phyloP scores from a whole-genome alignment of 2,329 filamentous ascomycete species.

The Purpureocillium takamizusanense region DNA sequence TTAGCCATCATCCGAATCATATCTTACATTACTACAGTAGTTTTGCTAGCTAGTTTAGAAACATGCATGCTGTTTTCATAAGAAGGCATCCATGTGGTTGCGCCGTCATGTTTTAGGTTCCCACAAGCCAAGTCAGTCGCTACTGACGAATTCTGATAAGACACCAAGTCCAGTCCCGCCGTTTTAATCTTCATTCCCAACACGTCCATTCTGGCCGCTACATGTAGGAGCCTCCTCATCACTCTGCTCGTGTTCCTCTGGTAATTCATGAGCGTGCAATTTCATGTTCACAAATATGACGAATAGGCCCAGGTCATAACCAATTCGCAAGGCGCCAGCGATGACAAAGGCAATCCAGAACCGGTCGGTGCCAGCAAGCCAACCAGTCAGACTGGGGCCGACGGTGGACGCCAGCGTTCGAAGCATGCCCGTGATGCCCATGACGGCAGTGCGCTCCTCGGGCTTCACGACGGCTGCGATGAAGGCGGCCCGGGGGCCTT shows the following conservation, averaged over 20 bases:
- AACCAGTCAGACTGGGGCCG: conserved; percentile 45
- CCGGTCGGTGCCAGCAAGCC: conserved; percentile 38
- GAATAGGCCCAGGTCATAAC: conserved; percentile 51
- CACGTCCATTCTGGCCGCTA: too few species aligned
- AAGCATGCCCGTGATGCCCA: conserved; percentile 57
- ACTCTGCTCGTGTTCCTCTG: neutral
- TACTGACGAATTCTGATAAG: too few species aligned
- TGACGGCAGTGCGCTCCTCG: conserved; percentile 58
- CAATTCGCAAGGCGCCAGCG: conserved; percentile 41
- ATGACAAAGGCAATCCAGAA: conserved; percentile 57
- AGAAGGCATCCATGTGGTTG: too few species aligned
- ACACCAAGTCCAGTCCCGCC: conserved; percentile 1
- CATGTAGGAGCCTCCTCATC: too few species aligned
- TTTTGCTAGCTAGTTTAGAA: too few species aligned
- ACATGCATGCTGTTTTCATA: too few species aligned
- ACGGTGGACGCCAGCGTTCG: conserved; percentile 49
- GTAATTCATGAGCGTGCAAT: conserved; percentile 33
- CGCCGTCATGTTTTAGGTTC: too few species aligned
- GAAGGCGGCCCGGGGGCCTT: conserved; percentile 56
- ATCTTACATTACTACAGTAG: too few species aligned
- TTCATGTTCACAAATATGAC: conserved; percentile 51
- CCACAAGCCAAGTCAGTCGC: too few species aligned
- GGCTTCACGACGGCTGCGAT: conserved; percentile 58
- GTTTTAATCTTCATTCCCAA: too few species aligned
- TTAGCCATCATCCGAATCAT: too few species aligned